Base-by-base conservation (phyloP, 2,329 filamentous ascomycete species). In the Neobulgaria alba region DNA sequence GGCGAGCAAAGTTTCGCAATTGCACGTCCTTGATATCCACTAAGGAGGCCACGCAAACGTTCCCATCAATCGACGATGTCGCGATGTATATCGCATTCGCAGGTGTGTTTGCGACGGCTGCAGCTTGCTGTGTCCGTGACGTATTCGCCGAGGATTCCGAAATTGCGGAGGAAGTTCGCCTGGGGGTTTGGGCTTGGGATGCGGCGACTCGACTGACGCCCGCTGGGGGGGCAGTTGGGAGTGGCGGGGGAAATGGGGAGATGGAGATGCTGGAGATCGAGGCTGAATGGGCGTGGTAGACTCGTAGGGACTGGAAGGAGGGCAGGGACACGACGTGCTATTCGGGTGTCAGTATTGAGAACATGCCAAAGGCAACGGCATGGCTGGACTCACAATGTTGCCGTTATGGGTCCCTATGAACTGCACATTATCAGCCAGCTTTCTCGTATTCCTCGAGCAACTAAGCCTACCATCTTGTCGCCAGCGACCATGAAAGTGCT, bases 321-420 rank as follows among this genome's bases (percentile, higher is more conserved):
- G 92, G 89, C 14, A 96, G 64, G 49, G 86, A 82, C 34, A 95
- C 67, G 47, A 95, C 82, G 68, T 98, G 85, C 85, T 92, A 21
- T 16, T 17, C 10, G 16, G 7, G 0, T 30, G 10, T 14, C 36
- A 30, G 36, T 21, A 14, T 21, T 8, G 19, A 36, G 21, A 20
- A 18, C 10, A 10, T 31, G 21, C 9, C 29, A 33, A 17, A 16
- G 17, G 31, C 40, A 26, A 21, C 14, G 36, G 15, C 12, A 32
- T 18, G 23, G 7, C 12, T 12, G 14, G 35, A 67, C 82, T 69
- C 72, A 93, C 87, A 56, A 96, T 90, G 57, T 92, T 95, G 55
- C 92, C 92, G 65, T 94, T 95, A 62, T 98, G 90, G 21, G 92
- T 95, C 51, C 90, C 92, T 53, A 94, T 71, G 48, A 95, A 82